phyloP scores from a whole-genome alignment of 1,284 basidiomycete species.

The Microbotryum intermedium region DNA sequence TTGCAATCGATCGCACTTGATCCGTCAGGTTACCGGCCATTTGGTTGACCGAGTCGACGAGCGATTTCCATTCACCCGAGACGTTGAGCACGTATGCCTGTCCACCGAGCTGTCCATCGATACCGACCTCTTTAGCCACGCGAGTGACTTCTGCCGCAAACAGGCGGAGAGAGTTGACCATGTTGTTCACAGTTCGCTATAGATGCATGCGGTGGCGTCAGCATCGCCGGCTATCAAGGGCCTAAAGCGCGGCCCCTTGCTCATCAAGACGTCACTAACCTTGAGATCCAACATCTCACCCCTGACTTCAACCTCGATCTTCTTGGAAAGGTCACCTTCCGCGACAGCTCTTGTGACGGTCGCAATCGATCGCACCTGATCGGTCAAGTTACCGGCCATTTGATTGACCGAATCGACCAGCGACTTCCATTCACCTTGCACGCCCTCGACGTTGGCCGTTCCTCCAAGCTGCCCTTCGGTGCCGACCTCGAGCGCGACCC shows the following conservation, averaged over 20 bases:
- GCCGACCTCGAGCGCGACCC: constrained; percentile 57
- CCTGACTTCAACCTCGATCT: constrained; percentile 91
- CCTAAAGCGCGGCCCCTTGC: background rate
- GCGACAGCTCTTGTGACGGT: constrained; percentile 61
- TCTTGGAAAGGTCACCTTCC: constrained; percentile 84
- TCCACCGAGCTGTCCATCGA: constrained; percentile 38
- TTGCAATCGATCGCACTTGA: constrained; percentile 55
- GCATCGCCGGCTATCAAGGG: background rate
- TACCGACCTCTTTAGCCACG: constrained; percentile 66
- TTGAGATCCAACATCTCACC: constrained; percentile 97
- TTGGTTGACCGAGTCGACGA: constrained; percentile 44
- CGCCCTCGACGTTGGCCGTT: constrained; percentile 44
- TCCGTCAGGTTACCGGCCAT: constrained; percentile 41
- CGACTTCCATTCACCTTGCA: constrained; percentile 42
- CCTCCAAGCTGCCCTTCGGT: constrained; percentile 43
- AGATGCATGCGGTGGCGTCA: background rate
- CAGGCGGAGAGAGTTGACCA: constrained; percentile 92
- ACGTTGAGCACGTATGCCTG: constrained; percentile 39
- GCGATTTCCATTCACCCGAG: constrained; percentile 43
- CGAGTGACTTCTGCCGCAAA: constrained; percentile 93
- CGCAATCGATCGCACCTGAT: constrained; percentile 47
- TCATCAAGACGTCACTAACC: constrained; percentile 43
- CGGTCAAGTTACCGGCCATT: constrained; percentile 62
- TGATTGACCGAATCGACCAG: constrained; percentile 38
- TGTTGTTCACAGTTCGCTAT: constrained; percentile 46